A percentile compares a stretch with the other conserved stretches of the same genome.
Conservation (phyloP, 108 stramenopile genomes). For the Nitzschia sp. region DNA sequence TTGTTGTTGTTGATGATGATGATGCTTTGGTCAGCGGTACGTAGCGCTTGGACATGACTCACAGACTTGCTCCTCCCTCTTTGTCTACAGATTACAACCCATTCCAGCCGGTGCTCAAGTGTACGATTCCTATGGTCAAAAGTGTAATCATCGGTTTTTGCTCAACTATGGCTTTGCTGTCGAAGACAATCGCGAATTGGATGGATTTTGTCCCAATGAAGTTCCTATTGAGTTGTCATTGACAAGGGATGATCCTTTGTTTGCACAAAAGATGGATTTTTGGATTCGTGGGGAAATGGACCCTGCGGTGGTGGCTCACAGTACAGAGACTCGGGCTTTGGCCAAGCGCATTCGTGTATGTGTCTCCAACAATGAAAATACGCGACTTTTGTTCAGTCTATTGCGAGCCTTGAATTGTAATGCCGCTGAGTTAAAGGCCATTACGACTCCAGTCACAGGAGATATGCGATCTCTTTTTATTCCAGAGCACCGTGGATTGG, state of each 20-base stretch:
- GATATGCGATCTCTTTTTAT: slow-evolving; percentile 42
- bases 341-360: slow-evolving; percentile 89
- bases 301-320: neutral
- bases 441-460: slow-evolving; percentile 45
- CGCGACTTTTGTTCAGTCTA: slow-evolving; percentile 79
- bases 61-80: neutral
- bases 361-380: slow-evolving; percentile 95
- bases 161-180: slow-evolving; percentile 99
- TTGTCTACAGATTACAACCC: slow-evolving; percentile 48
- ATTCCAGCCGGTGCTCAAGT: slow-evolving; percentile 88
- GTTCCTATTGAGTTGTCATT: slow-evolving; percentile 81
- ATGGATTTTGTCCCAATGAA: slow-evolving; percentile 99
- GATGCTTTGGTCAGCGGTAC: too few species aligned
- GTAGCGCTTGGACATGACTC: too few species aligned
- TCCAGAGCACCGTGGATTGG: slow-evolving; percentile 28
- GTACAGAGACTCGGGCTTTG: neutral
- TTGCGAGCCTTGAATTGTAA: slow-evolving; percentile 78
- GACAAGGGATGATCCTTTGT: slow-evolving; percentile 59
- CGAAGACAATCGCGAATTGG: slow-evolving; percentile 93
- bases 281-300: slow-evolving; percentile 83
- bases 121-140: slow-evolving; percentile 99
- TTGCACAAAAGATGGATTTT: slow-evolving; percentile 74
- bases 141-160: slow-evolving; percentile 99
- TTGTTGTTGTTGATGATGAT: neutral
- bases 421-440: slow-evolving; percentile 57